Evolutionary conservation across 371 early-diverging fungal genomes (phyloP).

Genomic region (Cokeromyces recurvatus): DNA sequence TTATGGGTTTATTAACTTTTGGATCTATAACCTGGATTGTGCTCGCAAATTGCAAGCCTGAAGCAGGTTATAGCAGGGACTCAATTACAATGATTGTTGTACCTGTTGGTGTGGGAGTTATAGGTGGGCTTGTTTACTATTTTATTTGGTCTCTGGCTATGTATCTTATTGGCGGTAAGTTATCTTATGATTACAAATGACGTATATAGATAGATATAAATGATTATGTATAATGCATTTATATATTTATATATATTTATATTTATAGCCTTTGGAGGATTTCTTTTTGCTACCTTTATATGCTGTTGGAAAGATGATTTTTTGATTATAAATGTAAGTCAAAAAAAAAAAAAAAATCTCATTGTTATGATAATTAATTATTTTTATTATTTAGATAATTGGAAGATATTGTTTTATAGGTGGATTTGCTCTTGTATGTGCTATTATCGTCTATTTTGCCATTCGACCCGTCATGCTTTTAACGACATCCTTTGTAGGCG

Average conservation of each 20-base stretch:
- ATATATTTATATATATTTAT: background rate
- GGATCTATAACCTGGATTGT: constrained; percentile 26
- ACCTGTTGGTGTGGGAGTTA: constrained; percentile 17
- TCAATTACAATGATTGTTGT: constrained; percentile 17
- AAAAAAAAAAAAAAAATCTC: background rate
- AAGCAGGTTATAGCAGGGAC: constrained; percentile 10
- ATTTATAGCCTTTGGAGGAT: constrained; percentile 15
- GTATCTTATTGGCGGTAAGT: constrained; percentile 17
- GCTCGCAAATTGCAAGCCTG: constrained; percentile 13
- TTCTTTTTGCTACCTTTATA: constrained; percentile 16
- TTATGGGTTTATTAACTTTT: constrained; percentile 31
- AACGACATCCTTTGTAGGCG: constrained; percentile 31
- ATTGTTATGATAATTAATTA: no score
- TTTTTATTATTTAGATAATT: constrained; percentile 12
- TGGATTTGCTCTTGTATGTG: constrained; percentile 12
- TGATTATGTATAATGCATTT: no score
- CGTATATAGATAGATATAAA: no score
- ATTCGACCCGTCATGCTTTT: constrained; percentile 11
- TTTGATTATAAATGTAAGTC: constrained; percentile 15
- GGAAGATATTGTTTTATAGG: constrained; percentile 15
- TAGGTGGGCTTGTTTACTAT: constrained; percentile 15
- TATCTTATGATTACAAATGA: no score
- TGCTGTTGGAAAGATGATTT: constrained; percentile 16
- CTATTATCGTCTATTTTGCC: constrained; percentile 5
- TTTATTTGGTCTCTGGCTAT: constrained; percentile 16